phyloP scores from a whole-genome alignment of 495 filamentous ascomycete genomes.

The Aspergillus cristatus region DNA sequence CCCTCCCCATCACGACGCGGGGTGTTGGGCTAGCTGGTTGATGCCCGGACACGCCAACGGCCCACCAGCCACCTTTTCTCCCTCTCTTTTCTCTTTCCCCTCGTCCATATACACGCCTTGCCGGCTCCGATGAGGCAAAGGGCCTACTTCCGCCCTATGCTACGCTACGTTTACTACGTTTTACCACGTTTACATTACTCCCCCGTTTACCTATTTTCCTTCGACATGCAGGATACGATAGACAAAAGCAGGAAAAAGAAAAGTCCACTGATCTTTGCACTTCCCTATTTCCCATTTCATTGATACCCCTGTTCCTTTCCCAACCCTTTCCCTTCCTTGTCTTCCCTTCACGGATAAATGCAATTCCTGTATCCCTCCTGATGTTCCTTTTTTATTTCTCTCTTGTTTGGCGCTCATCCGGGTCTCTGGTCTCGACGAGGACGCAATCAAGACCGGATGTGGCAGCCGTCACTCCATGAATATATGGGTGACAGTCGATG shows the following conservation, averaged over 20 bases:
- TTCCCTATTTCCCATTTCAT: constrained; percentile 5
- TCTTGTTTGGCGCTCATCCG: not conserved
- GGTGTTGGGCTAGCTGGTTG: not conserved
- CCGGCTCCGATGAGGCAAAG: not conserved
- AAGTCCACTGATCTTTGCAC: constrained; percentile 3
- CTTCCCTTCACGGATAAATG: too few species aligned
- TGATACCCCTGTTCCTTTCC: constrained; percentile 11
- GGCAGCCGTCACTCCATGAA: constrained; percentile 40
- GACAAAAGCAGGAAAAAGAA: constrained; percentile 8
- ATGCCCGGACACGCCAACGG: not conserved
- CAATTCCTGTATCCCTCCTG: not conserved
- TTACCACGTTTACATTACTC: too few species aligned
- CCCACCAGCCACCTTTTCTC: not conserved
- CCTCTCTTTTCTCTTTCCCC: not conserved
- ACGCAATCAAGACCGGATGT: constrained; percentile 9
- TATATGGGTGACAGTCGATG: constrained; percentile 11
- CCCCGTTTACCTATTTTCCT: too few species aligned
- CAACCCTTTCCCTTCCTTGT: constrained; percentile 1
- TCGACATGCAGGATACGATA: constrained; percentile 6
- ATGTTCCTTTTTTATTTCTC: too few species aligned
- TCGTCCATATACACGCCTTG: not conserved
- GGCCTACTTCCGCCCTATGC: constrained; percentile 17
- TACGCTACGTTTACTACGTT: too few species aligned
- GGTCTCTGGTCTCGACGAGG: not conserved
- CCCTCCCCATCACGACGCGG: not conserved